Base-by-base conservation (phyloP, 176 grass and related monocot genomes). In the Saccharum officinarum region DNA sequence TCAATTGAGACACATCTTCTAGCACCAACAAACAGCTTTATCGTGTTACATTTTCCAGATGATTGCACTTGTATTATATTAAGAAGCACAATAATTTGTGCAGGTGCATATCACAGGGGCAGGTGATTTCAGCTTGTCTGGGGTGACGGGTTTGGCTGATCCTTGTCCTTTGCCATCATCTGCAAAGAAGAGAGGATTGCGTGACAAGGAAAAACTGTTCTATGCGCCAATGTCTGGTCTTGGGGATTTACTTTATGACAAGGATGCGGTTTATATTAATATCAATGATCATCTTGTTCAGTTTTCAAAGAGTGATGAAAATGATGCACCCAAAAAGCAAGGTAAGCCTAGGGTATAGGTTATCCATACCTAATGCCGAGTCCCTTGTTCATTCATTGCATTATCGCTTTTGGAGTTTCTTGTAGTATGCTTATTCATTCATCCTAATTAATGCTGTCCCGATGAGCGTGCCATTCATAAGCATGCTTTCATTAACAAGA, bases 161-260 rank as follows among this genome's bases (percentile, higher is more conserved):
- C 97, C 97, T 64, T 99, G 97, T 52, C 97, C 97, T 76, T 89
- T 99, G 68, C 97, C 97, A 84, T 99, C 93, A 61, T 86, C 89
- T 75, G 97, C 92, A 76, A 99, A 99, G 88, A 99, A 96, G 84
- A 92, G 86, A 88, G 97, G 97, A 81, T 73, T 99, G 38, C 86
- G 97, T 77, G 97, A 99, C 81, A 99, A 96, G 84, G 93, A 94
- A 83, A 99, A 96, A 82, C 54, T 99, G 38, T 99, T 99, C 79
- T 94, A 99, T 88, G 97, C 97, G 57, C 97, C 97, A 28, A 96
- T 99, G 97, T 96, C 93, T 92, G 97, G 97, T 82, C 93, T 99
- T 84, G 97, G 97, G 36, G 93, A 96, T 80, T 92, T 99, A 80
- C 90, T 99, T 49, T 99, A 96, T 82, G 97, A 99, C 80, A 94